Base-by-base conservation (phyloP, 225 moss, liverwort and hornwort species). In the Bryoerythrophyllum caledonicum region DNA sequence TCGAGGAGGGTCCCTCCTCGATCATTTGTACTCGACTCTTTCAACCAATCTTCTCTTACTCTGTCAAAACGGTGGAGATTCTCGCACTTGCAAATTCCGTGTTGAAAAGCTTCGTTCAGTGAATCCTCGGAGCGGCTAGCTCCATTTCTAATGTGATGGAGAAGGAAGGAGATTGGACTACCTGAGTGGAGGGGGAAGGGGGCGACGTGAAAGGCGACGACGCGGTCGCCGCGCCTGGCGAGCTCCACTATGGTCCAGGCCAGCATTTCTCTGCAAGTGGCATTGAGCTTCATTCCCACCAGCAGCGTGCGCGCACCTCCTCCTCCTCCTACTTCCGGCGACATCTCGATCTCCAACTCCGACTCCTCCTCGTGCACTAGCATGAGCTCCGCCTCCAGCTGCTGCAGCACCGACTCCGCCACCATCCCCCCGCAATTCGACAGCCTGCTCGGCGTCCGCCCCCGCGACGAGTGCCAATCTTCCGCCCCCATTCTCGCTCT, bases 391-490 rank as follows among this genome's bases (percentile, higher is more conserved):
- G n/a, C 58, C 71, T 84, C 84, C 68, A 87, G 46, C 60, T 84
- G 82, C 77, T 74, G 70, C 27, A 87, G 59, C 64, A 87, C 84
- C 71, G 79, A 82, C 79, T 87, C 84, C 6, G 82, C 67, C 74
- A 87, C 87, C 84, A 87, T 87, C 64, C 60, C 84, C 71, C 87
- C 87, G 77, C 84, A 86, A 65, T 83, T 86, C 8, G 78, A 83
- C 11, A 86, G 60, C 81, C 86, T 74, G 78, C 82, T 86, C 23
- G 86, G 86, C 23, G 23, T 23, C 23, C 54, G n/a, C 54, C 57
- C 80, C 86, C 71, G 80, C 83, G 20, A 11, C 1, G 46, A 46
- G 26, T 34, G 10, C 40, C 30, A 16, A 11, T 17, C 43, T 35
- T 86, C 86, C 40, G 82, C 82, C 0, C 80, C 86, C 86, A 86